Percentiles rank a stretch among this genome's conserved stretches.
Conservation (phyloP, 176 grass and related monocot genomes). For the Carex parvula region DNA sequence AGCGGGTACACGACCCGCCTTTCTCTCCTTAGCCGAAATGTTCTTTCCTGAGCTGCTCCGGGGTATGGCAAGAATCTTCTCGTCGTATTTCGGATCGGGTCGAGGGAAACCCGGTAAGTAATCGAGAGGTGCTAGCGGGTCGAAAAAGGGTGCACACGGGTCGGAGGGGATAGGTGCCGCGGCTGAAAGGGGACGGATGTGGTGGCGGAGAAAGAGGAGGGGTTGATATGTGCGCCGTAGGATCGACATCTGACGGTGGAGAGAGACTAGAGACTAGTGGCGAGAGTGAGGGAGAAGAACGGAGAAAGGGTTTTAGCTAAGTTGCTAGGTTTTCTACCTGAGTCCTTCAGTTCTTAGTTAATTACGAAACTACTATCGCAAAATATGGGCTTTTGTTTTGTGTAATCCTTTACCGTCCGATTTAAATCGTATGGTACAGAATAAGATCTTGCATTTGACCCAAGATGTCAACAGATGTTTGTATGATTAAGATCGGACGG, state of each 20-base stretch:
- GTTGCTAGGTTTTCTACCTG: neutral
- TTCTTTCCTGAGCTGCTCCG: conserved; percentile 46
- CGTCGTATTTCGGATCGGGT: conserved; percentile 74
- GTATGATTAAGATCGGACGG: neutral
- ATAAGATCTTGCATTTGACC: neutral
- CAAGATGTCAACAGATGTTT: neutral
- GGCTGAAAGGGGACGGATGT: conserved; percentile 25
- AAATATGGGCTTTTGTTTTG: neutral
- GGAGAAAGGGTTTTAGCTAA: neutral
- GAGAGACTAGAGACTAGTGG: conserved; percentile 14
- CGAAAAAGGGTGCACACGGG: neutral
- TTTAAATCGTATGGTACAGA: neutral
- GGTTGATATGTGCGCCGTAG: conserved; percentile 50
- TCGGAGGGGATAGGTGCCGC: neutral
- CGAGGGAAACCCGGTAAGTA: conserved; percentile 78
- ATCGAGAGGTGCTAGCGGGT: conserved; percentile 40
- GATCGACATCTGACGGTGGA: conserved; percentile 44
- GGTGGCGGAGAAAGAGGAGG: conserved; percentile 26
- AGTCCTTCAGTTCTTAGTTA: neutral
- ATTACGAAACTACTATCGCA: neutral
- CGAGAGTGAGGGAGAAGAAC: conserved; percentile 15
- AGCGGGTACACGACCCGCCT: conserved; percentile 63
- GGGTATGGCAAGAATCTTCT: conserved; percentile 66
- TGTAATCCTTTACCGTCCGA: neutral
- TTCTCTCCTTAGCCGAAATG: conserved; percentile 67